These are phyloP conservation scores for Penicillium psychrofluorescens DNA, from an alignment of 495 filamentous ascomycete species.

Conservation along the genomic window DNA sequence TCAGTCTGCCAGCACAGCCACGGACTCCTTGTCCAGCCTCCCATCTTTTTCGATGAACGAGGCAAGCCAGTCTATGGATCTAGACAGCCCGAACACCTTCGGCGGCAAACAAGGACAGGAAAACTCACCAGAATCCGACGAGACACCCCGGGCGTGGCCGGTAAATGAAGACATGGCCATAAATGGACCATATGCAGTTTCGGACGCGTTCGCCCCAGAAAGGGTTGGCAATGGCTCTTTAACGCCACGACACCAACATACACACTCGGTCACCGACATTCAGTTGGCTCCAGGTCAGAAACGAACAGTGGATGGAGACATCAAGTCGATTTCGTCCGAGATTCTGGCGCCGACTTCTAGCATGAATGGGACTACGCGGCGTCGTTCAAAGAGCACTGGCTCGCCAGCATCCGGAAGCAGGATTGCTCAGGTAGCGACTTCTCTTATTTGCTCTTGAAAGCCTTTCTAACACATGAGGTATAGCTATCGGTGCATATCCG, in stretches of 20 bases:
- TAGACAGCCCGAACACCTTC: constrained; percentile 2
- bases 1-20: constrained; percentile 14
- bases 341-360: constrained; percentile 21
- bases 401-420: constrained; percentile 52
- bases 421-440: constrained; percentile 62
- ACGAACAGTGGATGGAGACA: constrained; percentile 57
- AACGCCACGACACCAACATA: not conserved
- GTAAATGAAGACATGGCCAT: constrained; percentile 5
- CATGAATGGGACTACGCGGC: constrained; percentile 18
- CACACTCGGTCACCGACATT: not conserved
- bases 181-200: constrained; percentile 3
- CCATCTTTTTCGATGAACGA: constrained; percentile 10
- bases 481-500: constrained; percentile 72
- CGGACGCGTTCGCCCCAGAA: constrained; percentile 1
- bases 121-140: constrained; percentile 1
- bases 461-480: constrained; percentile 12
- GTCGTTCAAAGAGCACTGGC: constrained; percentile 65
- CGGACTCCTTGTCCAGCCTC: constrained; percentile 11
- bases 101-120: constrained; percentile 5
- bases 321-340: constrained; percentile 43
- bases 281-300: constrained; percentile 36
- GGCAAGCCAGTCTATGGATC: constrained; percentile 4
- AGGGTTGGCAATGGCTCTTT: constrained; percentile 6
- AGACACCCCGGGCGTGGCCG: constrained; percentile 1
- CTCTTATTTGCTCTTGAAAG: not conserved